Conservation (phyloP, 441 rosid genomes). For the Eruca vesicaria region DNA sequence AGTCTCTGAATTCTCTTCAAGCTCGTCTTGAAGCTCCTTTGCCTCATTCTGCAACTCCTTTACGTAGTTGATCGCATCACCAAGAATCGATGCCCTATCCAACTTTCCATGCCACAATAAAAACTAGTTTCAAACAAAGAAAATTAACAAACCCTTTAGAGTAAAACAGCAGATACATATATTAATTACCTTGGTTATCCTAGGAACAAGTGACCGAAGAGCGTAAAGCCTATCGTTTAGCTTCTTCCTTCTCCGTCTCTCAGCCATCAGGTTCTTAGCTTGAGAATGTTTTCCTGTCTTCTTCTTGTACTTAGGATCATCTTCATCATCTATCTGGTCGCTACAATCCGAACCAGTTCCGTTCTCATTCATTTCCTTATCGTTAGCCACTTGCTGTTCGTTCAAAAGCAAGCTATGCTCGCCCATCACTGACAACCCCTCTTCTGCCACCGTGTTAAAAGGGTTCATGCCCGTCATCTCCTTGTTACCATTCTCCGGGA, state of each 20-base stretch:
- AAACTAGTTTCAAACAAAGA: conserved; percentile 9
- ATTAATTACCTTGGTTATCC: conserved; percentile 52
- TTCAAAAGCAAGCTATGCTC: conserved; percentile 41
- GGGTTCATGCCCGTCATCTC: conserved; percentile 36
- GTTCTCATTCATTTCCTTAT: conserved; percentile 49
- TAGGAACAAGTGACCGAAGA: conserved; percentile 66
- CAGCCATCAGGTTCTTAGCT: conserved; percentile 64
- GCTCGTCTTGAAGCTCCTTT: conserved; percentile 84
- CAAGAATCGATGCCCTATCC: conserved; percentile 90
- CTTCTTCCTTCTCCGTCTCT: conserved; percentile 67
- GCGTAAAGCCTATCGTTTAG: conserved; percentile 68
- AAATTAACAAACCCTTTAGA: background rate
- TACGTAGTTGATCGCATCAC: conserved; percentile 82
- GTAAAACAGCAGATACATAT: background rate
- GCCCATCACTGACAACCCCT: conserved; percentile 35
- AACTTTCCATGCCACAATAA: conserved; percentile 39
- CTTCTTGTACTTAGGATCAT: conserved; percentile 48
- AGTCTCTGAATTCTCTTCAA: conserved; percentile 71
- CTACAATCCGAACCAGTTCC: conserved; percentile 76
- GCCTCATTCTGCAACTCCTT: conserved; percentile 73
- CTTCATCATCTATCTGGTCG: conserved; percentile 80
- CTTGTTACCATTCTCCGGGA: conserved; percentile 40
- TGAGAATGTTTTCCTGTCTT: conserved; percentile 51
- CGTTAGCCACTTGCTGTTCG: conserved; percentile 40
- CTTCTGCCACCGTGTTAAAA: conserved; percentile 26